Evolutionary conservation across 139 green algal genomes (phyloP), one percentile per base, ranked within the genome.

Genomic region (Desmodesmus armatus): DNA sequence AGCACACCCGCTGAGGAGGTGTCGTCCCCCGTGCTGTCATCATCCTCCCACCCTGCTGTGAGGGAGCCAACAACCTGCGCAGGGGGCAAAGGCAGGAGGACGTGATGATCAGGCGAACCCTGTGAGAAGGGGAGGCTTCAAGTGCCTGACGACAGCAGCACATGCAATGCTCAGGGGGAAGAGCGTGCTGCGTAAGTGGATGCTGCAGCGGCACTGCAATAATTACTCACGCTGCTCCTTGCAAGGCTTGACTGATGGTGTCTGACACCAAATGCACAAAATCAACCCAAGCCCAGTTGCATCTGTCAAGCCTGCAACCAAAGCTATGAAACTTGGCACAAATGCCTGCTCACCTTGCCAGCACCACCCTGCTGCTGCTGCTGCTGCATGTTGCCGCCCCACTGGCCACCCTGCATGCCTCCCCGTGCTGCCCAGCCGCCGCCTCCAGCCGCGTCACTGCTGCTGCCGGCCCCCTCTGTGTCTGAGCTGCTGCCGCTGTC

Each of bases 21-120:
- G 73, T 94, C 92, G 58, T 94, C 92, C 66, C 92, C 87, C 27
- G 93, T 93, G 71, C 86, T 91, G 23, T 85, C 84, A n/a, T 93
- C 89, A 11, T 91, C 88, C 37, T 88, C 87, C 41, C 70, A 9
- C 23, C 75, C 87, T 29, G 86, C 80, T 13, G 85, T 83, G 25
- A 93, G 44, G 21, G 78, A 86, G 29, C 90, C 90, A 69, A 89
- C 83, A 5, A 92, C 84, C 78, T 91, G 83, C 39, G 35, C 5
- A 6, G 25, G 37, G 3, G 3, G n/a, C 60, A 69, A 4, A 69
- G 17, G 37, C 60, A n/a, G n/a, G n/a, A n/a, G n/a, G n/a, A n/a
- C n/a, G 43, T 7, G 60, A 62, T 27, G 21, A 62, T 19, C 1
- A 62, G 60, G 60, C 15, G 33, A 69, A 2, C 60, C 31, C 19